Conservation (phyloP, 73 alveolate species). For the Paramecium sexaurelia region DNA sequence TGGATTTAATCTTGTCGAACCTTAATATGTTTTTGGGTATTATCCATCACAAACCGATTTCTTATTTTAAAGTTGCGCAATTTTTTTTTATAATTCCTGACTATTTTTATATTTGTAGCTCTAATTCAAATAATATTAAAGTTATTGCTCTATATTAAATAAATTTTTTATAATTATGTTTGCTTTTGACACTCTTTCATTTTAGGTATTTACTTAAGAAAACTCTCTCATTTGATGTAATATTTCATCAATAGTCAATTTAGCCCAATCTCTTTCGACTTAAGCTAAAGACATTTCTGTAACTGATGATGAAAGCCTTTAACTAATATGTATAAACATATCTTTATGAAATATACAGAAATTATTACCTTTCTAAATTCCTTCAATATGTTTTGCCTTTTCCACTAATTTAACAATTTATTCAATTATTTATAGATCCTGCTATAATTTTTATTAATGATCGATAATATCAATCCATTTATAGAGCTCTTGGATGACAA, state of each 20-base stretch:
- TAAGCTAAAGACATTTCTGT: not conserved
- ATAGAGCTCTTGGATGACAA: not conserved
- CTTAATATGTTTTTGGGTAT: not conserved
- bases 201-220: not conserved
- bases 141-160: not conserved
- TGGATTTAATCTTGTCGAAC: not conserved
- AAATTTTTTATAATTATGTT: not conserved
- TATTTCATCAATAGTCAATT: constrained; percentile 78
- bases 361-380: not conserved
- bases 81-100: not conserved
- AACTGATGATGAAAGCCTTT: not conserved
- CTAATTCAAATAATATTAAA: not conserved
- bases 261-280: constrained; percentile 58
- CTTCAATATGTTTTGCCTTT: not conserved
- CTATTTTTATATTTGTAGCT: not conserved
- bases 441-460: not conserved
- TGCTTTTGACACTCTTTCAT: not conserved
- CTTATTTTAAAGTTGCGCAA: not conserved
- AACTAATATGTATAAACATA: not conserved
- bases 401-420: not conserved
- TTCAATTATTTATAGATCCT: not conserved
- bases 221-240: constrained; percentile 13
- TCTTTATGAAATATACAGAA: not conserved
- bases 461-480: constrained; percentile 40
- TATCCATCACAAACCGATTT: not conserved